Evolutionary conservation across 2,329 filamentous ascomycete species (phyloP).

Genomic region (Dactylellina haptotyla): DNA sequence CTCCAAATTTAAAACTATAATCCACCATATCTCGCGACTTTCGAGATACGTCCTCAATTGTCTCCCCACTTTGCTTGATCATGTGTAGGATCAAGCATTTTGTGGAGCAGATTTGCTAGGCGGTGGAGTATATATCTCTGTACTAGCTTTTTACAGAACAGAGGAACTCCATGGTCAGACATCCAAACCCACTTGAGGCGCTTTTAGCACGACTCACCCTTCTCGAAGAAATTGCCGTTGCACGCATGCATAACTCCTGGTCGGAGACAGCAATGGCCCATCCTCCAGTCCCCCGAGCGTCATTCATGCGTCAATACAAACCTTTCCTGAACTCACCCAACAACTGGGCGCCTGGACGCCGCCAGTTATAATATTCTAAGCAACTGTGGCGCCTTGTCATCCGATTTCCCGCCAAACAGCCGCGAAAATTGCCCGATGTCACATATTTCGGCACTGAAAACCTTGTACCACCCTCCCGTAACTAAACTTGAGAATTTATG

Average conservation of each 20-base stretch:
- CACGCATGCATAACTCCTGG: not conserved
- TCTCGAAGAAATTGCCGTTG: conserved; percentile 7
- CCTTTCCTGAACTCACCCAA: conserved; percentile 2
- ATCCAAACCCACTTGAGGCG: conserved; percentile 1
- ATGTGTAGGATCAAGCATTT: conserved; percentile 6
- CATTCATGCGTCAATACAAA: conserved; percentile 6
- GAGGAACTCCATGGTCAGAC: conserved; percentile 2
- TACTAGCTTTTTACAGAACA: conserved; percentile 15
- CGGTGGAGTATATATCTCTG: conserved; percentile 15
- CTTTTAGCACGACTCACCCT: conserved; percentile 7
- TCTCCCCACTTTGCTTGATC: not conserved
- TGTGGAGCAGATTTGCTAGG: not conserved
- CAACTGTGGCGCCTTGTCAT: conserved; percentile 1
- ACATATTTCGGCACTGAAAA: too few species aligned
- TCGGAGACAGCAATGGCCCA: too few species aligned
- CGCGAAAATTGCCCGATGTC: conserved; percentile 15
- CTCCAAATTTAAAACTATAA: conserved; percentile 28
- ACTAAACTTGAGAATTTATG: too few species aligned
- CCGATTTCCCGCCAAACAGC: conserved; percentile 14
- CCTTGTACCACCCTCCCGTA: too few species aligned
- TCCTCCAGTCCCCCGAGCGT: conserved; percentile 11
- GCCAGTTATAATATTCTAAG: not conserved
- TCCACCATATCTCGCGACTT: conserved; percentile 21
- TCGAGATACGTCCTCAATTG: not conserved
- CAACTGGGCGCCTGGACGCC: not conserved